Percentiles rank a stretch among this genome's conserved stretches.
Evolutionary conservation across 2,329 filamentous ascomycete species (phyloP).

Genomic region (Colletotrichum sp.): DNA sequence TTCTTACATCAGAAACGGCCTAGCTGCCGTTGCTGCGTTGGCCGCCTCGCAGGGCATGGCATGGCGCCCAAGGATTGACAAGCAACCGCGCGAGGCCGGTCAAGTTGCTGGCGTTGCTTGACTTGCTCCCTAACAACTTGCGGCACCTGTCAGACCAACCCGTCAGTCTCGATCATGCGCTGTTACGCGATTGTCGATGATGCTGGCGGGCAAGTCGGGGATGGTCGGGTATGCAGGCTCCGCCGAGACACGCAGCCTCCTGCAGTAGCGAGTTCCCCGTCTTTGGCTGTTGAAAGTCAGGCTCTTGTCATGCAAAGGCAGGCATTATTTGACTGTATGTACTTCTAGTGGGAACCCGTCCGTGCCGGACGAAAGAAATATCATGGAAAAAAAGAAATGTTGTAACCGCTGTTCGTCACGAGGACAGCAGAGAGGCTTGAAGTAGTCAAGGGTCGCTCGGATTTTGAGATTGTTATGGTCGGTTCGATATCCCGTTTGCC

Average conservation of each 20-base stretch:
- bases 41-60: constrained; percentile 12
- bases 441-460: neutral
- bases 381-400: neutral
- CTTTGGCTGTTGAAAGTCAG: neutral
- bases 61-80: constrained; percentile 5
- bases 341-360: neutral
- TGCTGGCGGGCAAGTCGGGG: constrained; percentile 1
- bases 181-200: neutral
- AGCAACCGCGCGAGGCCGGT: neutral
- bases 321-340: neutral
- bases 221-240: constrained; percentile 8
- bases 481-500: neutral
- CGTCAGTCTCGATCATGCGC: neutral
- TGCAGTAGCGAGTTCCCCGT: constrained; percentile 1
- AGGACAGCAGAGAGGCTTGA: neutral
- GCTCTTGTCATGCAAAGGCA: neutral
- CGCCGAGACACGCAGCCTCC: constrained; percentile 13
- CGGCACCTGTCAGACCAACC: neutral
- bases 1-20: neutral
- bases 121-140: neutral
- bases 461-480: neutral
- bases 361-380: neutral
- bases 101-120: neutral
- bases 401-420: neutral
- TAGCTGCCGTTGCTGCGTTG: constrained; percentile 17